Percentiles rank a stretch among this genome's conserved stretches.
Conservation (phyloP, 331 rosid species). For the Malus hybrid region DNA sequence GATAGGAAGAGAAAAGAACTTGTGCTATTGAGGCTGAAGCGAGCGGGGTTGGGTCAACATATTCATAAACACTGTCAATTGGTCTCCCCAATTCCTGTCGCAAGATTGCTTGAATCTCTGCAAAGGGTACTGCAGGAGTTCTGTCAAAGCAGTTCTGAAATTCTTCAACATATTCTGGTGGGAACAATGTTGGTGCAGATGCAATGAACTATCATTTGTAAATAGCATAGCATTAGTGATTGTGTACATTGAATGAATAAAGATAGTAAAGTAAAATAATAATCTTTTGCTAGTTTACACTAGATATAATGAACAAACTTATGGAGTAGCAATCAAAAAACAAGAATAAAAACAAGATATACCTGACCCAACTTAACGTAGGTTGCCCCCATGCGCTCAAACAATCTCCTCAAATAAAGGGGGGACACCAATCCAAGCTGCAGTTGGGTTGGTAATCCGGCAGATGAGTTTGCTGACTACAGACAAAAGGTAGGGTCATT, state of each 20-base stretch:
- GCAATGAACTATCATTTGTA: slow-evolving; percentile 68
- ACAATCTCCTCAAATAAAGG: slow-evolving; percentile 67
- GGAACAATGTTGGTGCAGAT: slow-evolving; percentile 87
- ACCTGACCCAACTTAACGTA: slow-evolving; percentile 97
- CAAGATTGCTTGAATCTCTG: slow-evolving; percentile 58
- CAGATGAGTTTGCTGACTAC: slow-evolving; percentile 65
- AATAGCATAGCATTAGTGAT: slow-evolving; percentile 25
- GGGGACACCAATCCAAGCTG: slow-evolving; percentile 85
- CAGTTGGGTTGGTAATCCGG: slow-evolving; percentile 56
- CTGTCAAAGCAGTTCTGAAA: slow-evolving; percentile 93
- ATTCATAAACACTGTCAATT: slow-evolving; percentile 75
- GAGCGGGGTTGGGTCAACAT: slow-evolving; percentile 74
- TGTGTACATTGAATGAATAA: background rate
- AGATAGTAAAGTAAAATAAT: background rate
- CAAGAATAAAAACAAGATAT: slow-evolving; percentile 10
- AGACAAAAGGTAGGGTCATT: slow-evolving; percentile 22
- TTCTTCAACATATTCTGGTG: slow-evolving; percentile 85
- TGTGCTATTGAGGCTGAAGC: slow-evolving; percentile 99
- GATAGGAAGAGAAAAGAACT: slow-evolving; percentile 32
- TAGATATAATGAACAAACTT: background rate
- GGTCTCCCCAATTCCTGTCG: slow-evolving; percentile 75
- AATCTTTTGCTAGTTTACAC: background rate
- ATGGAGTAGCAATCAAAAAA: background rate
- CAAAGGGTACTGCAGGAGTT: slow-evolving; percentile 84
- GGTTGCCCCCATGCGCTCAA: slow-evolving; percentile 97